Conservation (phyloP, 257 asterid genomes). For the Solanum chilense region DNA sequence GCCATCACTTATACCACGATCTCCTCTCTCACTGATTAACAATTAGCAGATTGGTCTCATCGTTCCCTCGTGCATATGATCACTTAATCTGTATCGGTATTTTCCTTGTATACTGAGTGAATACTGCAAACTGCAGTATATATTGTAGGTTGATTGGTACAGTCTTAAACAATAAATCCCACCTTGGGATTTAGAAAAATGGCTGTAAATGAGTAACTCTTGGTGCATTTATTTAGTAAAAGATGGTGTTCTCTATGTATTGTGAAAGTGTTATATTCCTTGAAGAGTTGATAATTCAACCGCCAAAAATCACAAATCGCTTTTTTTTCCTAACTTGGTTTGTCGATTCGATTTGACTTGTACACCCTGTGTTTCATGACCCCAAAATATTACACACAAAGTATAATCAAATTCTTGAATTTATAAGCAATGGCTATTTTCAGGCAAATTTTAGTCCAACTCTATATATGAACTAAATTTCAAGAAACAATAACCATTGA, state of each 20-base stretch:
- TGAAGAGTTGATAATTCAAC: neutral
- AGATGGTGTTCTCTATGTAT: neutral
- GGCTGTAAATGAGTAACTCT: neutral
- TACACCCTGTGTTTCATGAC: neutral
- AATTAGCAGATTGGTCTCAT: neutral
- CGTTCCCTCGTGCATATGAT: neutral
- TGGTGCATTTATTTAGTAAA: neutral
- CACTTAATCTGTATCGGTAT: slow-evolving; percentile 19
- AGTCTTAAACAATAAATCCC: neutral
- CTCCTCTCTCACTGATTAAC: slow-evolving; percentile 68
- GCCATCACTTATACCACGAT: slow-evolving; percentile 52
- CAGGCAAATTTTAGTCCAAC: fast-evolving
- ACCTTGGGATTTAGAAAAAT: slow-evolving; percentile 1
- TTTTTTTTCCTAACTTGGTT: too few species aligned
- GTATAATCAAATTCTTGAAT: neutral
- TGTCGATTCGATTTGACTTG: fast-evolving
- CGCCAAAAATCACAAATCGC: too few species aligned
- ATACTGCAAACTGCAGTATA: neutral
- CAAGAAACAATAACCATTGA: neutral
- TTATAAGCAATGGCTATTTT: neutral
- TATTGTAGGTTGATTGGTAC: neutral
- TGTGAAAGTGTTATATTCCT: neutral
- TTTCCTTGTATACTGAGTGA: neutral
- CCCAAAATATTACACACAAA: too few species aligned
- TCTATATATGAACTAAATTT: neutral